Evolutionary conservation across 1,284 basidiomycete genomes (phyloP), one percentile per base, ranked within the genome.

Genomic region (Phylloporus sp.): DNA sequence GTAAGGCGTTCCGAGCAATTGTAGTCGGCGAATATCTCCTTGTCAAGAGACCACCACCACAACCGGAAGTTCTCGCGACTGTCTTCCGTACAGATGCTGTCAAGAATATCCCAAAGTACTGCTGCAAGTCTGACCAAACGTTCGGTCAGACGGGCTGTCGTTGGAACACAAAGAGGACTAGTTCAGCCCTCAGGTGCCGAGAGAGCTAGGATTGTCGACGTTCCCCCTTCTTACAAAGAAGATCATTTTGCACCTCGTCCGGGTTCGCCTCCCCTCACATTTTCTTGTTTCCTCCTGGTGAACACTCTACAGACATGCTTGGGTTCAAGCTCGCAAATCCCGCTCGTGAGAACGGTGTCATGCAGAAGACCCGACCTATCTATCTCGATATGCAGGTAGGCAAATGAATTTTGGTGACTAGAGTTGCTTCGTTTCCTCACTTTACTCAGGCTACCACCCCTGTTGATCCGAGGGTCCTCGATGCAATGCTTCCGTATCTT

Each of bases 401-500:
- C 15, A 49, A 51, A 47, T 5, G 31, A 29, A 47, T n/a, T 46
- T 6, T 42, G 15, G 39, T 54, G 10, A 22, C 37, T 24, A 2
- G 29, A 37, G 29, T 62, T 13, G 12, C 56, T n/a, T 26, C 32
- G 40, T 56, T 56, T 61, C 52, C 66, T 76, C 55, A 73, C 52
- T 32, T 40, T 44, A 28, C 47, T 24, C 69, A 96, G 92, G 96
- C 98, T 10, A 99, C 98, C 4, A 98, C 98, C 8, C 98, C 98
- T 24, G 90, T 98, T 65, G 98, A 99, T 77, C 98, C 98, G 34
- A 90, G 98, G 64, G 98, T 99, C 7, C 84, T 99, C 63, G 98
- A 99, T 78, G 90, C 93, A 32, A 99, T 99, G 97, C 83, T 99
- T 60, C 98, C 98, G 0, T 98, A 88, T 78, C 82, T 96, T 70